Evolutionary conservation across 192 early-diverging fungal genomes (phyloP).

Genomic region (Coemansia sp.): DNA sequence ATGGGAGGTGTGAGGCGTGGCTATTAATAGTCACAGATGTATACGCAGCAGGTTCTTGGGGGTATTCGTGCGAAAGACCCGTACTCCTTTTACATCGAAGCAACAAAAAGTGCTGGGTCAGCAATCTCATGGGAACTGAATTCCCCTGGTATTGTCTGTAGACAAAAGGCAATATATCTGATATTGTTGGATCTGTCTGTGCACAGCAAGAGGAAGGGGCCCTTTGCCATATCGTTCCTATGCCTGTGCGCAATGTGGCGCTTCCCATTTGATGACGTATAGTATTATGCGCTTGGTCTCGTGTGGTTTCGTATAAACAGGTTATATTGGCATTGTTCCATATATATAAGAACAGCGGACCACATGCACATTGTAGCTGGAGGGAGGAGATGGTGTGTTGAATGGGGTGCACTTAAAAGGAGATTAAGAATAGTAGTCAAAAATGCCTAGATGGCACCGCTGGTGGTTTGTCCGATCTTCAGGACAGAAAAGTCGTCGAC

Average conservation of each 20-base stretch:
- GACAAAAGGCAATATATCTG: too few relatives aligned
- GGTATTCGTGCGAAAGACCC: too few relatives aligned
- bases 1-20: neutral
- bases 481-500: slow-evolving; percentile 47
- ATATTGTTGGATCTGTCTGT: neutral
- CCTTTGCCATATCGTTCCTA: neutral
- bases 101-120: too few relatives aligned
- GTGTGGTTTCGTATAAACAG: neutral
- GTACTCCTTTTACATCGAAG: too few relatives aligned
- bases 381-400: too few relatives aligned
- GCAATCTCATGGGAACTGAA: neutral
- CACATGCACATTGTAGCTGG: neutral
- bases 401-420: too few relatives aligned
- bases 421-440: too few relatives aligned
- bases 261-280: neutral
- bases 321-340: neutral
- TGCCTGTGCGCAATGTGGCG: neutral
- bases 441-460: neutral
- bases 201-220: too few relatives aligned
- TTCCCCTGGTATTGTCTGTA: too few relatives aligned
- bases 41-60: too few relatives aligned
- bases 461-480: slow-evolving; percentile 54
- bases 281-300: too few relatives aligned
- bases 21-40: neutral
- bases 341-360: neutral